Evolutionary conservation across 306 rosid genomes (phyloP).

Genomic region (Calophaca sinica): DNA sequence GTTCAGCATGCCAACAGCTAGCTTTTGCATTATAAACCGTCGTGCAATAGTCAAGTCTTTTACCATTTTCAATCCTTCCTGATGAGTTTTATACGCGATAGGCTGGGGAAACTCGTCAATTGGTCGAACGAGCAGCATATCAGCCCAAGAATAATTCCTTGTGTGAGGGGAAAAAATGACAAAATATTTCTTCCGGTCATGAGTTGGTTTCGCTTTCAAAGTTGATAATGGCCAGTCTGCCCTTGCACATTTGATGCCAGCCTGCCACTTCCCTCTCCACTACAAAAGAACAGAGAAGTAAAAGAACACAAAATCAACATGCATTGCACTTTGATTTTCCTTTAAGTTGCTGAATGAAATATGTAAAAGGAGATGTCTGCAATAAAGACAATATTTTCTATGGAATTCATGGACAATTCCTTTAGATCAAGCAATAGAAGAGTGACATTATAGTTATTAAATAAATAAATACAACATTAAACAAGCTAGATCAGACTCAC

Average conservation of each 20-base stretch:
- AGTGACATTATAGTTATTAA: not conserved
- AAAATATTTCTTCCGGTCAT: slow-evolving; percentile 71
- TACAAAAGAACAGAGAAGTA: not conserved
- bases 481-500: no score
- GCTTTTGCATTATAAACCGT: slow-evolving; percentile 80
- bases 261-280: slow-evolving; percentile 86
- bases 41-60: slow-evolving; percentile 75
- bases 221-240: slow-evolving; percentile 88
- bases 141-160: slow-evolving; percentile 84
- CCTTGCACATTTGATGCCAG: slow-evolving; percentile 82
- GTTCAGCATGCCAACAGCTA: slow-evolving; percentile 71
- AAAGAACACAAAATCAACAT: slow-evolving; percentile 42
- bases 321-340: slow-evolving; percentile 26
- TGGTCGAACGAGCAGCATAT: slow-evolving; percentile 70
- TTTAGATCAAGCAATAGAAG: slow-evolving; percentile 29
- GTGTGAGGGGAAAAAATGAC: slow-evolving; percentile 77
- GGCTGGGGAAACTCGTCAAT: slow-evolving; percentile 77
- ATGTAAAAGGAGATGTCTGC: slow-evolving; percentile 9
- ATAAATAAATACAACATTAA: not conserved
- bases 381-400: not conserved
- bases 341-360: not conserved
- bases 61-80: slow-evolving; percentile 70
- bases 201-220: slow-evolving; percentile 82
- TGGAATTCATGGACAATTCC: not conserved
- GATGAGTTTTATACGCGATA: slow-evolving; percentile 68